These are phyloP conservation scores for Alternaria dauci DNA, from an alignment of 2,329 filamentous ascomycete genomes.

Conservation along the genomic window DNA sequence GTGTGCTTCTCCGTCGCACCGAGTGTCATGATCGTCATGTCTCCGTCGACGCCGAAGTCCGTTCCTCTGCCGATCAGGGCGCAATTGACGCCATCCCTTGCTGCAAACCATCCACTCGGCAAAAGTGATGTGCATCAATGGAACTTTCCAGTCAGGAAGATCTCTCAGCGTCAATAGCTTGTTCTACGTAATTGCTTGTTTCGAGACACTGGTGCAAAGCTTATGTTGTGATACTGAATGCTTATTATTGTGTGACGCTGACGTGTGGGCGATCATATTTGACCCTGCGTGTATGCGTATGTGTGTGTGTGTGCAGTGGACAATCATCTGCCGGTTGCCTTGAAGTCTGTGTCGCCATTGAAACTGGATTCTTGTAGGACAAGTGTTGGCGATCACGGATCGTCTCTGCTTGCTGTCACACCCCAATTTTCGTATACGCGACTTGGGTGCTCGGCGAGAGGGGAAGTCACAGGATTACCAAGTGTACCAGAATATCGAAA, in stretches of 20 bases:
- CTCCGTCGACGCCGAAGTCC: background rate
- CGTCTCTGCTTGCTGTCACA: background rate
- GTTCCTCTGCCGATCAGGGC: background rate
- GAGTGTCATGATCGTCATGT: background rate
- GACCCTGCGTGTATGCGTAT: background rate
- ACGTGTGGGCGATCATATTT: background rate
- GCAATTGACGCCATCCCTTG: background rate
- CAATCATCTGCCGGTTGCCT: background rate
- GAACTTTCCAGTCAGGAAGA: background rate
- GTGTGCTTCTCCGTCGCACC: background rate
- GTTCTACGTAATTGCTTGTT: slow-evolving; percentile 1
- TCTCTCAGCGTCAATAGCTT: background rate
- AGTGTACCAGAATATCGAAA: background rate
- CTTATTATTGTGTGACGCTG: background rate
- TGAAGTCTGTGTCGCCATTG: background rate
- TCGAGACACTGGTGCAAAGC: slow-evolving; percentile 3
- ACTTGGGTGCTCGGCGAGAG: background rate
- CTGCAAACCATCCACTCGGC: slow-evolving; percentile 1
- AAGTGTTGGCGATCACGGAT: background rate
- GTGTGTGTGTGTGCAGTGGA: background rate
- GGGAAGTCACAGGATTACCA: background rate
- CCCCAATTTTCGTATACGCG: background rate
- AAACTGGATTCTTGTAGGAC: background rate
- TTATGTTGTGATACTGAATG: background rate
- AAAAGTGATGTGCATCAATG: slow-evolving; percentile 2